A percentile compares a stretch with the other conserved stretches of the same genome.
Conservation (phyloP, 768 basidiomycete species). For the Leccinellum rugosiceps region DNA sequence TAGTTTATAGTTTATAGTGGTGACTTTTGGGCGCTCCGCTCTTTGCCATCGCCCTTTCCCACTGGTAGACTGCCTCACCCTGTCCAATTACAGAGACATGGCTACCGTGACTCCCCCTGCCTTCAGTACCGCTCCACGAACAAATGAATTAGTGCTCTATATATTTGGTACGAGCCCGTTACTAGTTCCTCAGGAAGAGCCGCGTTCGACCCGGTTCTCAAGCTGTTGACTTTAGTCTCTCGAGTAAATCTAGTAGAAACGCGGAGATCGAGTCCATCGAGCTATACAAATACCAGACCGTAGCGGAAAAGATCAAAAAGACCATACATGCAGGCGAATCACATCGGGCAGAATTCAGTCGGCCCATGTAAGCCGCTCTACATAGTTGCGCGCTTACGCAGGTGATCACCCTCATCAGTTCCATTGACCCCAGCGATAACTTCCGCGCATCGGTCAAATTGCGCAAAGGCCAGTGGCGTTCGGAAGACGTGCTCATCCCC, state of each 20-base stretch:
- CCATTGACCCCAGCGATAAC: background rate
- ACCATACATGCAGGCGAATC: background rate
- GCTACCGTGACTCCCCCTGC: background rate
- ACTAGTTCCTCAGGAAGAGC: background rate
- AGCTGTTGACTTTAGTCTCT: background rate
- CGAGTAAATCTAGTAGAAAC: too few relatives aligned
- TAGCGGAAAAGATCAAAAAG: background rate
- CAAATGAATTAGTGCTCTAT: background rate
- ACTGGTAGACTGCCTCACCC: background rate
- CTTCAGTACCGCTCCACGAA: background rate
- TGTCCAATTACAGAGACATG: background rate
- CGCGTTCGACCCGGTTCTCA: background rate
- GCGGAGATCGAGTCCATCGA: too few relatives aligned
- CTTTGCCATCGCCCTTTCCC: background rate
- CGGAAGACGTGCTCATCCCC: background rate
- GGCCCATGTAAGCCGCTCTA: conserved; percentile 6
- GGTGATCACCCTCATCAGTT: conserved; percentile 1
- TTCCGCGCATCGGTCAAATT: background rate
- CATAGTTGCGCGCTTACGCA: background rate
- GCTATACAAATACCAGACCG: too few relatives aligned
- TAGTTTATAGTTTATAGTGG: background rate
- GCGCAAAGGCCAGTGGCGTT: background rate
- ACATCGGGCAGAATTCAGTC: background rate
- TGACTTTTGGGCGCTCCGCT: background rate
- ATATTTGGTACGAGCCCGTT: background rate